A percentile compares a stretch with the other conserved stretches of the same genome.
Conservation (phyloP, 805 yeast species). For the Starmerella bacillaris region DNA sequence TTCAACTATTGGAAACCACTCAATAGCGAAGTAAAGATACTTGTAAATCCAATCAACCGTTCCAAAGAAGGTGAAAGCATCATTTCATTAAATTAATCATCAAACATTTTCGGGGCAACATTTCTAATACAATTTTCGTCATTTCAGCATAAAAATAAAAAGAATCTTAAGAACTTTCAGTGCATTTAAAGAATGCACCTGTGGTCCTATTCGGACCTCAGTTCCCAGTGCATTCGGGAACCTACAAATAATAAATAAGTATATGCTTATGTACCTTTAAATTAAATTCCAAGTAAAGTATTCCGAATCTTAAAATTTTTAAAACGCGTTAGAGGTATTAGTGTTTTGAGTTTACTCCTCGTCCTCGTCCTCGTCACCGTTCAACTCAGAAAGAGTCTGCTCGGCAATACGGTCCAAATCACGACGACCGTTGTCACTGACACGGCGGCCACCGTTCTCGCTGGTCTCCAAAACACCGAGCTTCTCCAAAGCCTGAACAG, state of each 20-base stretch:
- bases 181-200: conserved; percentile 1
- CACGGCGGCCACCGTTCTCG: conserved; percentile 98
- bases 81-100: too few relatives aligned
- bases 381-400: conserved; percentile 88
- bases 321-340: conserved; percentile 10
- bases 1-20: too few relatives aligned
- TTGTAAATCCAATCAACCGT: too few relatives aligned
- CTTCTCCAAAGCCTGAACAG: conserved; percentile 93
- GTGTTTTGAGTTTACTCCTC: conserved; percentile 17
- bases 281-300: too few relatives aligned
- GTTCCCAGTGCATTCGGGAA: conserved; percentile 18
- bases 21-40: too few relatives aligned
- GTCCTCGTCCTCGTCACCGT: conserved; percentile 28
- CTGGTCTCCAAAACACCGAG: conserved; percentile 92
- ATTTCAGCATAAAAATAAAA: too few relatives aligned
- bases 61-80: too few relatives aligned
- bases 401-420: conserved; percentile 99
- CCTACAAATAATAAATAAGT: conserved; percentile 11
- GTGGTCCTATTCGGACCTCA: conserved; percentile 12
- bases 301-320: too few relatives aligned
- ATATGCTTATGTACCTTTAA: too few relatives aligned
- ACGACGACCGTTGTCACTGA: conserved; percentile 99
- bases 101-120: too few relatives aligned
- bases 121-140: too few relatives aligned
- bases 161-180: too few relatives aligned